These are phyloP conservation scores for Backusella westeae DNA, from an alignment of 192 early-diverging fungal species.

Conservation along the genomic window DNA sequence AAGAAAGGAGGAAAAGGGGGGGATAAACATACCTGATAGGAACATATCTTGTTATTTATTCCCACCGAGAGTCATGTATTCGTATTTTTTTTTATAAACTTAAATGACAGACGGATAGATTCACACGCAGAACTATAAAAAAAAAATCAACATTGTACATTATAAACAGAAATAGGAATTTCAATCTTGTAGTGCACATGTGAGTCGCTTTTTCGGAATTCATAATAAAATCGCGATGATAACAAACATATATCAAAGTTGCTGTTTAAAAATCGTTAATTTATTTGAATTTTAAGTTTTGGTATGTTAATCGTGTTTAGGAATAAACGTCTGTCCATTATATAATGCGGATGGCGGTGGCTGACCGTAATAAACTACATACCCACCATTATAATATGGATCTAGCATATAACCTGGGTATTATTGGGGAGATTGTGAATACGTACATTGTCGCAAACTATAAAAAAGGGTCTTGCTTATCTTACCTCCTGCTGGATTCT, in stretches of 20 bases:
- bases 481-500: background rate
- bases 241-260: background rate
- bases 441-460: background rate
- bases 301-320: background rate
- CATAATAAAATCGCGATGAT: too few relatives aligned
- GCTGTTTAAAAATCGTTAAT: constrained; percentile 6
- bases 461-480: too few relatives aligned
- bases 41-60: background rate
- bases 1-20: background rate
- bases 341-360: background rate
- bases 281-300: background rate
- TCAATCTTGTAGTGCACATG: too few relatives aligned
- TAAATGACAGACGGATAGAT: background rate
- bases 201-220: too few relatives aligned
- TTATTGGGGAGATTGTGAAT: background rate
- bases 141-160: too few relatives aligned
- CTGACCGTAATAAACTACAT: background rate
- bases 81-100: too few relatives aligned
- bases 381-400: background rate
- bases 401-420: background rate
- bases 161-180: too few relatives aligned
- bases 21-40: background rate
- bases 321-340: constrained; percentile 1
- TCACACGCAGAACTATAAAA: background rate
- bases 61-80: background rate